These are phyloP conservation scores for Telopea speciosissima DNA, from an alignment of 177 flowering plant species.

Conservation along the genomic window DNA sequence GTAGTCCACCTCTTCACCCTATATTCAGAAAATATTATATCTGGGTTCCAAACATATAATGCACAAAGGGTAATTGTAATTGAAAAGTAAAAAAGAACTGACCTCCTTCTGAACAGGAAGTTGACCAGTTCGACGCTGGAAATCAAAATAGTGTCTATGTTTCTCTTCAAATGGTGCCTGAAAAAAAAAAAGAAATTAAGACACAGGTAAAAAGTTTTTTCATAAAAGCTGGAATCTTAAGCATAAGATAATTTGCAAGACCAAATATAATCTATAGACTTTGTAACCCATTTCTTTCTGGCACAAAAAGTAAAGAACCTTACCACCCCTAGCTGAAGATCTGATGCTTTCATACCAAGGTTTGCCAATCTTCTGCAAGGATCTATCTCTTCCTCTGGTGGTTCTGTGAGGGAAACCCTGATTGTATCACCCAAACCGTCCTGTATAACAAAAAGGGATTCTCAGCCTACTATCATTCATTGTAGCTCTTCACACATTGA, in stretches of 20 bases:
- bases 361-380: conserved; percentile 91
- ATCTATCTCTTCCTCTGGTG: conserved; percentile 95
- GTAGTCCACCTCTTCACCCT: conserved; percentile 97
- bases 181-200: conserved; percentile 3
- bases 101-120: conserved; percentile 92
- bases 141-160: conserved; percentile 87
- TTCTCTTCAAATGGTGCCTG: conserved; percentile 90
- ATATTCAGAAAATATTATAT: conserved; percentile 12
- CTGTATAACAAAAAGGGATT: conserved; percentile 35
- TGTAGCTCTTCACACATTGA: not conserved
- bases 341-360: conserved; percentile 82
- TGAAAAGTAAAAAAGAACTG: conserved; percentile 6
- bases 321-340: conserved; percentile 93
- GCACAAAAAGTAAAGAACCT: conserved; percentile 12
- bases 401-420: conserved; percentile 93
- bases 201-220: not conserved
- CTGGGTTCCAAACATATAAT: not conserved
- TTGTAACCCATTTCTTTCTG: too few relatives aligned
- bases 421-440: conserved; percentile 98
- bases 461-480: not conserved
- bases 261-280: not conserved
- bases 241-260: not conserved
- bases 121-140: conserved; percentile 92
- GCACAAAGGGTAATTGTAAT: not conserved
- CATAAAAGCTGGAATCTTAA: conserved; percentile 3